These are phyloP conservation scores for Lyophyllum semitale DNA, from an alignment of 768 basidiomycete species.

Conservation along the genomic window DNA sequence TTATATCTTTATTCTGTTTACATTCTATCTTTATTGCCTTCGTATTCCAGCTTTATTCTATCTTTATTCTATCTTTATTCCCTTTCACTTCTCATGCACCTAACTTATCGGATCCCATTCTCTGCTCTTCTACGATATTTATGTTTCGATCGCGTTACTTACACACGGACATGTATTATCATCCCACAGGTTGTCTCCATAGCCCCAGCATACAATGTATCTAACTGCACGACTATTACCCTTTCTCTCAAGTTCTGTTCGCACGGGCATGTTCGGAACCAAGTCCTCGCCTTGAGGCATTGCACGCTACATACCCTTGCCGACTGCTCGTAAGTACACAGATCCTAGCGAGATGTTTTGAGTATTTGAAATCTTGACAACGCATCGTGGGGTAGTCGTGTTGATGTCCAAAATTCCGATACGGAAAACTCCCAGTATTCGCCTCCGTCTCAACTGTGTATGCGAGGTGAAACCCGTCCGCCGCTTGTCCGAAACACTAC, in stretches of 20 bases:
- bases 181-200: slow-evolving; percentile 1
- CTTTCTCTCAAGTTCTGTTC: not conserved
- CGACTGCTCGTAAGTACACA: not conserved
- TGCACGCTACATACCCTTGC: not conserved
- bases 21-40: slow-evolving; percentile 13
- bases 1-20: slow-evolving; percentile 7
- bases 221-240: not conserved
- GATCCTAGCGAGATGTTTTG: slow-evolving; percentile 2
- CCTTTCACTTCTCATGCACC: not conserved
- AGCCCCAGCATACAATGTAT: slow-evolving; percentile 4
- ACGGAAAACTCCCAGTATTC: not conserved
- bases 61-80: slow-evolving; percentile 15
- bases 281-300: not conserved
- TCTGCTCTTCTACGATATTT: not conserved
- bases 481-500: not conserved
- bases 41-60: slow-evolving; percentile 7
- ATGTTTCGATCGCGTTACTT: not conserved
- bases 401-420: not conserved
- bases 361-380: slow-evolving; percentile 2
- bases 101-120: not conserved
- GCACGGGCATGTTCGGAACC: not conserved
- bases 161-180: not conserved
- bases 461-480: not conserved
- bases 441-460: not conserved
- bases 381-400: slow-evolving; percentile 15